A percentile compares a stretch with the other conserved stretches of the same genome.
Evolutionary conservation across 1,139 yeast species (phyloP).

Genomic region (Scheffersomyces quercinus): DNA sequence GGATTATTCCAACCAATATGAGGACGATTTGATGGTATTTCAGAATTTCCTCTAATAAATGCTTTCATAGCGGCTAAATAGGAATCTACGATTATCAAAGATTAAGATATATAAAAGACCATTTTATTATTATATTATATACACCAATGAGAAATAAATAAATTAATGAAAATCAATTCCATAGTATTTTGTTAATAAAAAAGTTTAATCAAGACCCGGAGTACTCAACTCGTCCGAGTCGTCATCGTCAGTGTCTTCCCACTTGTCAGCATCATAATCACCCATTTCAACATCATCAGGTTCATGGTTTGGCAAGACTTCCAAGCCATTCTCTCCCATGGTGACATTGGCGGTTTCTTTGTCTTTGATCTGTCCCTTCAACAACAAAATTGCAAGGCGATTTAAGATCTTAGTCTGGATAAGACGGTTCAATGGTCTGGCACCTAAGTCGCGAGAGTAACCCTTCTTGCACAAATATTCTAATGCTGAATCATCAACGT

Average conservation of each 20-base stretch:
- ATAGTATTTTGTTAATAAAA: not conserved
- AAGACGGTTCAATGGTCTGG: slow-evolving; percentile 93
- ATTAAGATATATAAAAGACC: not conserved
- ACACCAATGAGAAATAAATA: not conserved
- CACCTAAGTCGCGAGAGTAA: slow-evolving; percentile 92
- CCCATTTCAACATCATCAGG: slow-evolving; percentile 55
- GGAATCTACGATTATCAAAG: too few species aligned
- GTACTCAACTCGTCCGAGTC: slow-evolving; percentile 39
- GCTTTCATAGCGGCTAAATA: too few species aligned
- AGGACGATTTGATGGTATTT: too few species aligned
- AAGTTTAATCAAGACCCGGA: slow-evolving; percentile 2
- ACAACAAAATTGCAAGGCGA: slow-evolving; percentile 80
- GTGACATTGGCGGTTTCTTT: slow-evolving; percentile 79
- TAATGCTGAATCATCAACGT: slow-evolving; percentile 70
- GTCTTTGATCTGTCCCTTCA: slow-evolving; percentile 84
- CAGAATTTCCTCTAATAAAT: too few species aligned
- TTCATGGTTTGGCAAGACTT: slow-evolving; percentile 85
- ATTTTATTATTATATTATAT: not conserved
- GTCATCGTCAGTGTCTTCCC: slow-evolving; percentile 57
- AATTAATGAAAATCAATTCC: not conserved
- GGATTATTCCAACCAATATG: too few species aligned
- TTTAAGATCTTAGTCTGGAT: slow-evolving; percentile 88
- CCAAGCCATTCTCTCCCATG: slow-evolving; percentile 62
- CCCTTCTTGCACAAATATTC: slow-evolving; percentile 84
- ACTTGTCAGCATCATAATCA: slow-evolving; percentile 55